phyloP scores from a whole-genome alignment of 768 basidiomycete genomes.

The Ephemerocybe angulata region DNA sequence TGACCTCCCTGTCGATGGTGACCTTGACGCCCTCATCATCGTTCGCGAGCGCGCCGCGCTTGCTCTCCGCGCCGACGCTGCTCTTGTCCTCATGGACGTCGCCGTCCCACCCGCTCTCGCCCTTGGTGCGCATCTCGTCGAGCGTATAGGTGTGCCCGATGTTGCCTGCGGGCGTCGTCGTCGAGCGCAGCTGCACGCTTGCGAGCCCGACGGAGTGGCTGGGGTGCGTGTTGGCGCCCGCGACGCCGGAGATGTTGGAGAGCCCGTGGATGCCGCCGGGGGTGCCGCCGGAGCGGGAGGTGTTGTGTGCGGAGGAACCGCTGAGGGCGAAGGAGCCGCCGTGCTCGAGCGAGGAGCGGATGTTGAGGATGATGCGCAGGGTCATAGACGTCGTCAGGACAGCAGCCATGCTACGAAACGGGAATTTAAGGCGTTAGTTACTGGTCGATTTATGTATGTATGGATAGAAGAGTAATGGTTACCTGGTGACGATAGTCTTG shows the following conservation, averaged over 20 bases:
- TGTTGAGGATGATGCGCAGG: constrained; percentile 79
- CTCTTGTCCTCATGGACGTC: constrained; percentile 37
- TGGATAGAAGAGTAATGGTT: constrained; percentile 2
- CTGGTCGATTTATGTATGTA: neutral
- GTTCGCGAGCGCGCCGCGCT: constrained; percentile 7
- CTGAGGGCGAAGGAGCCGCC: constrained; percentile 71
- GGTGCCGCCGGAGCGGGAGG: constrained; percentile 30
- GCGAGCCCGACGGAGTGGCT: constrained; percentile 32
- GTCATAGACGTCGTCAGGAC: constrained; percentile 87
- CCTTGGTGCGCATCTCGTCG: constrained; percentile 49
- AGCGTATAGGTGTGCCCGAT: constrained; percentile 48
- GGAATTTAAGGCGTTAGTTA: neutral
- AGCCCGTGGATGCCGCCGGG: constrained; percentile 44
- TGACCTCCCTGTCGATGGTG: constrained; percentile 41
- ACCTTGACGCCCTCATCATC: constrained; percentile 36
- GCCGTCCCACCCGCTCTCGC: constrained; percentile 43
- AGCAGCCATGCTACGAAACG: constrained; percentile 59
- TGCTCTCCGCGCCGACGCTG: constrained; percentile 30
- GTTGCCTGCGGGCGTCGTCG: constrained; percentile 25
- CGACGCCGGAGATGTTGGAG: constrained; percentile 42
- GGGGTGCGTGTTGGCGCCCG: constrained; percentile 19
- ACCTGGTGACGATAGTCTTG: constrained; percentile 77
- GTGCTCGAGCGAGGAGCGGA: constrained; percentile 68
- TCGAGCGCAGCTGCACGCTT: neutral
- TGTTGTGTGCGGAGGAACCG: constrained; percentile 33